These are phyloP conservation scores for Dichomitus squalens DNA, from an alignment of 1,284 basidiomycete species.

Conservation along the genomic window DNA sequence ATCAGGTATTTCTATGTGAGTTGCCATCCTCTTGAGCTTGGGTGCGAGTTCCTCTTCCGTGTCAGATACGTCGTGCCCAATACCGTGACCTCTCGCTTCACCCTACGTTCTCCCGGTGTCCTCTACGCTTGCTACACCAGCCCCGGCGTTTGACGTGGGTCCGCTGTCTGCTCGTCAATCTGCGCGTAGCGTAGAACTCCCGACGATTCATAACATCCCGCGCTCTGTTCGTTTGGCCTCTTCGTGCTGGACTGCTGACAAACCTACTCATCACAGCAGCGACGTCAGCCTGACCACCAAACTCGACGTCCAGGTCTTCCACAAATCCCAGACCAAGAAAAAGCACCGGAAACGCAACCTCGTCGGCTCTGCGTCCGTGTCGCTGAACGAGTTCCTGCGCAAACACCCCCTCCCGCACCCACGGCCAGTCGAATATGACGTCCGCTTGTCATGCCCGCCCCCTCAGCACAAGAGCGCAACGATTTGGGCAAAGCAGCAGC, in stretches of 20 bases:
- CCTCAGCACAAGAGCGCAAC: constrained; percentile 33
- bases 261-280: constrained; percentile 35
- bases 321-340: constrained; percentile 53
- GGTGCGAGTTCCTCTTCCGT: not conserved
- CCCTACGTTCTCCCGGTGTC: too few relatives aligned
- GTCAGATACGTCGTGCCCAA: too few relatives aligned
- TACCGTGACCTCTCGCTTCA: too few relatives aligned
- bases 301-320: constrained; percentile 56
- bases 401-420: constrained; percentile 36
- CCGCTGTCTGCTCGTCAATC: too few relatives aligned
- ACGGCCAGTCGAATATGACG: constrained; percentile 28
- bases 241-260: not conserved
- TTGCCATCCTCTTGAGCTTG: constrained; percentile 8
- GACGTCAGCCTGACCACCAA: constrained; percentile 40
- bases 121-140: too few relatives aligned
- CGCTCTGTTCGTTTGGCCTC: not conserved
- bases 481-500: constrained; percentile 26
- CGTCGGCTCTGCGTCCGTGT: constrained; percentile 50
- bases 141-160: too few relatives aligned
- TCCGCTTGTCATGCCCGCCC: constrained; percentile 31
- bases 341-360: constrained; percentile 56
- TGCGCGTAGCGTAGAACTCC: too few relatives aligned
- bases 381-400: constrained; percentile 52
- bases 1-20: constrained; percentile 53
- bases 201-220: too few relatives aligned